A percentile compares a stretch with the other conserved stretches of the same genome.
These are phyloP conservation scores for Nakaseomyces nivariensis DNA, from an alignment of 1,139 yeast species.

Conservation along the genomic window DNA sequence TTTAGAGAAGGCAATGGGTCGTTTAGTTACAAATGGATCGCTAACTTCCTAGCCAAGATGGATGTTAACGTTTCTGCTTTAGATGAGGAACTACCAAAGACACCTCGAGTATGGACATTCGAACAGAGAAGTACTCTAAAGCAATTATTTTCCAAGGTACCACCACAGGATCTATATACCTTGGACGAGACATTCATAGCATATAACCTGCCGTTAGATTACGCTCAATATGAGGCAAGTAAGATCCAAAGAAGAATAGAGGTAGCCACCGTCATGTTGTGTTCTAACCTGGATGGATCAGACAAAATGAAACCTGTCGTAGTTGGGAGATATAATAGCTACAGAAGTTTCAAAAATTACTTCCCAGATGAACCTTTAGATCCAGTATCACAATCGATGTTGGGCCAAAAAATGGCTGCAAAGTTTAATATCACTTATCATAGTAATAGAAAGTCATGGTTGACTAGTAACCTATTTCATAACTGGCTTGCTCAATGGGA, in stretches of 20 bases:
- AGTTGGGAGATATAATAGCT: conserved; percentile 50
- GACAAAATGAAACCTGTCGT: conserved; percentile 53
- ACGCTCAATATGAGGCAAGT: conserved; percentile 44
- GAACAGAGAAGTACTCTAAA: conserved; percentile 43
- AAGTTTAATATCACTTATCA: conserved; percentile 47
- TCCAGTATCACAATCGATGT: conserved; percentile 17
- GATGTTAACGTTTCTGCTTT: conserved; percentile 43
- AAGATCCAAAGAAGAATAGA: conserved; percentile 29
- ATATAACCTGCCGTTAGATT: conserved; percentile 53
- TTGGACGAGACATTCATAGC: conserved; percentile 54
- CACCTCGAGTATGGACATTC: conserved; percentile 52
- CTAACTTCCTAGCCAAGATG: conserved; percentile 45
- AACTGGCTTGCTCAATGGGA: conserved; percentile 53
- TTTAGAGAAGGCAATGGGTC: conserved; percentile 55
- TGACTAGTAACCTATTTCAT: conserved; percentile 56
- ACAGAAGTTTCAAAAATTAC: conserved; percentile 39
- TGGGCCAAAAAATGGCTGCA: conserved; percentile 38
- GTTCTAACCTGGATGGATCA: conserved; percentile 52
- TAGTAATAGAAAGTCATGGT: conserved; percentile 54
- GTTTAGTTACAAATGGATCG: conserved; percentile 58
- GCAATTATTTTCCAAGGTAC: conserved; percentile 29
- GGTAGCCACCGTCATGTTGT: conserved; percentile 48
- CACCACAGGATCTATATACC: conserved; percentile 48
- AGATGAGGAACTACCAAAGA: conserved; percentile 36
- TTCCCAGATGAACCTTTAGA: conserved; percentile 26